Conservation (phyloP, 2,329 filamentous ascomycete species). For the Fulvia fulva region DNA sequence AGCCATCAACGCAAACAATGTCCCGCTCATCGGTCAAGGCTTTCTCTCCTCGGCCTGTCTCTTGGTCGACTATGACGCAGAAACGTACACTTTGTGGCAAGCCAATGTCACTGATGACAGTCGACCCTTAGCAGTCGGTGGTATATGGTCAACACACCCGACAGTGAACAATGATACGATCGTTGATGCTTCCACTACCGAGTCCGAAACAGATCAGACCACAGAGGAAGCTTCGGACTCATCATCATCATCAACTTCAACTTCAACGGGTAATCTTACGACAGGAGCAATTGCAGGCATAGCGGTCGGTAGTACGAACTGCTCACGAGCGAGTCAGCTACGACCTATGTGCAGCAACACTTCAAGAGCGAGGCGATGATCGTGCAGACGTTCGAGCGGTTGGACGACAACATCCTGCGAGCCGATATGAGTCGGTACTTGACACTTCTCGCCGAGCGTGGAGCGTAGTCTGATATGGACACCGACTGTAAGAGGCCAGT, state of each 20-base stretch:
- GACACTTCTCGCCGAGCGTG: conserved; percentile 18
- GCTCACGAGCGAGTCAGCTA: conserved; percentile 6
- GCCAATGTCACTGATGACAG: neutral
- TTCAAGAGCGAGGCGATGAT: conserved; percentile 12
- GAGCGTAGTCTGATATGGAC: conserved; percentile 23
- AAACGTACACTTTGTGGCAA: neutral
- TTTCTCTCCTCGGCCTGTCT: neutral
- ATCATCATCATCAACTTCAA: too few species aligned
- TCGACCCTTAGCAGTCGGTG: neutral
- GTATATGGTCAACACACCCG: neutral
- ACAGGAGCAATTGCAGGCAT: neutral
- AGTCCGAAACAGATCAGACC: too few species aligned
- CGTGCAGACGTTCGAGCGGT: conserved; percentile 9
- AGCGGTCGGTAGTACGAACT: too few species aligned
- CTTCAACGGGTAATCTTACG: too few species aligned
- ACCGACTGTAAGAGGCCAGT: conserved; percentile 15
- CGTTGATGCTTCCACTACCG: neutral
- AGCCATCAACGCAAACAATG: neutral
- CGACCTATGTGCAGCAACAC: conserved; percentile 11
- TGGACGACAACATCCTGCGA: conserved; percentile 12
- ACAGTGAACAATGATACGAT: neutral
- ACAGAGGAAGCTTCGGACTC: too few species aligned
- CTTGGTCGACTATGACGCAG: neutral
- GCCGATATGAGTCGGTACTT: conserved; percentile 21
- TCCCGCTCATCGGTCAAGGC: neutral